A percentile compares a stretch with the other conserved stretches of the same genome.
These are phyloP conservation scores for Sphagnurus paluster DNA, from an alignment of 1,284 basidiomycete species.

Conservation along the genomic window DNA sequence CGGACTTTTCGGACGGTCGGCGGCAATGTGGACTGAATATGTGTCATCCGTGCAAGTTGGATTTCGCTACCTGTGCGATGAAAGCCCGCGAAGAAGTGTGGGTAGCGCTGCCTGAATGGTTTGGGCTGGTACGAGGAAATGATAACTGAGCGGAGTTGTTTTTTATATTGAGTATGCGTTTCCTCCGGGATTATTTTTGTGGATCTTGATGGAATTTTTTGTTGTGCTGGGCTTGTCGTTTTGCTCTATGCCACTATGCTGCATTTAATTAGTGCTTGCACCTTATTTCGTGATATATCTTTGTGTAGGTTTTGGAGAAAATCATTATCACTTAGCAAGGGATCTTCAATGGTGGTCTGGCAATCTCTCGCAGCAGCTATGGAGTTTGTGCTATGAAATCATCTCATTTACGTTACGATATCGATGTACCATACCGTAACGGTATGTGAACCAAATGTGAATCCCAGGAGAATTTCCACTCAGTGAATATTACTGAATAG, in stretches of 20 bases:
- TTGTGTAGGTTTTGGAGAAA: too few species aligned
- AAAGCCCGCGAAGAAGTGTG: slow-evolving; percentile 64
- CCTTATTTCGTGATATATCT: too few species aligned
- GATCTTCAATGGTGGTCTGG: too few species aligned
- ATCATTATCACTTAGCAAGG: too few species aligned
- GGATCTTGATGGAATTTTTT: neutral
- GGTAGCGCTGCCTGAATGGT: slow-evolving; percentile 65
- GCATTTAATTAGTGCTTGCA: neutral
- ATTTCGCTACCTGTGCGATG: slow-evolving; percentile 51
- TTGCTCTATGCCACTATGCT: neutral
- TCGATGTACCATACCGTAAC: too few species aligned
- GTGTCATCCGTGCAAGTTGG: slow-evolving; percentile 60
- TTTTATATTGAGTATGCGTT: neutral
- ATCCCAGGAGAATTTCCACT: too few species aligned
- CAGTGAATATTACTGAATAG: too few species aligned
- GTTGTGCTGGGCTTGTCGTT: neutral
- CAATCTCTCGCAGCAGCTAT: too few species aligned
- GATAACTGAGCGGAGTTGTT: too few species aligned
- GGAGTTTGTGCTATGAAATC: too few species aligned
- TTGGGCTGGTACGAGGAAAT: slow-evolving; percentile 41
- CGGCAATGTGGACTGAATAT: slow-evolving; percentile 57
- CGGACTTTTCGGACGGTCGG: slow-evolving; percentile 66
- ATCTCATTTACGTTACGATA: too few species aligned
- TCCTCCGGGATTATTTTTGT: neutral
- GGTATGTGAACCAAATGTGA: too few species aligned